These are phyloP conservation scores for Tolypocladium ovalisporum DNA, from an alignment of 2,329 filamentous ascomycete genomes.

Conservation along the genomic window DNA sequence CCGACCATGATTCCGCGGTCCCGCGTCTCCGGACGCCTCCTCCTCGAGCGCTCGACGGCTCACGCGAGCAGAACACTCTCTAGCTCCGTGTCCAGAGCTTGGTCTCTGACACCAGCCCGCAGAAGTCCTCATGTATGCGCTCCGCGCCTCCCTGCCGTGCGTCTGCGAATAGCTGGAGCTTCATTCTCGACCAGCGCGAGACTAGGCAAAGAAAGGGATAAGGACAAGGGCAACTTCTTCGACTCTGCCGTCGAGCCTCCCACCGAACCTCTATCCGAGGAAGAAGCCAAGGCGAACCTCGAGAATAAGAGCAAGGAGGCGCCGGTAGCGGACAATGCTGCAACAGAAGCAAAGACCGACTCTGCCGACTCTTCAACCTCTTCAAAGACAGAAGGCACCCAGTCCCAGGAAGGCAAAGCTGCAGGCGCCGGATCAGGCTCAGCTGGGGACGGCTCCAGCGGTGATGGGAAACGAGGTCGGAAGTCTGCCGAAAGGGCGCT, in stretches of 20 bases:
- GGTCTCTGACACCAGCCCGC: conserved; percentile 15
- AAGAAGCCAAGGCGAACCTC: conserved; percentile 40
- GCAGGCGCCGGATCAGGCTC: conserved; percentile 33
- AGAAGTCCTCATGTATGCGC: conserved; percentile 18
- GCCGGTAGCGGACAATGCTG: conserved; percentile 31
- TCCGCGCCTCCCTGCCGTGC: conserved; percentile 17
- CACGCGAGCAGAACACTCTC: conserved; percentile 14
- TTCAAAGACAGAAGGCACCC: conserved; percentile 28
- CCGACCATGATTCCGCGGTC: conserved; percentile 29
- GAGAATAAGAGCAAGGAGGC: conserved; percentile 31
- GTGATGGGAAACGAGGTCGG: conserved; percentile 59
- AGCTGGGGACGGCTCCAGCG: conserved; percentile 42
- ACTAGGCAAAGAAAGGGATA: conserved; percentile 25
- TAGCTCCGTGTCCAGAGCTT: conserved; percentile 13
- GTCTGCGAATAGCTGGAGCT: conserved; percentile 16
- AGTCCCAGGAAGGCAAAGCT: conserved; percentile 41
- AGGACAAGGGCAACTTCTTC: conserved; percentile 36
- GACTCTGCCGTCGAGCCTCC: conserved; percentile 30
- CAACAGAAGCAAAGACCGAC: conserved; percentile 32
- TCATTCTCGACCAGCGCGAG: conserved; percentile 25
- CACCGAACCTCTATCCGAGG: conserved; percentile 38
- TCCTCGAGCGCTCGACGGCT: conserved; percentile 23
- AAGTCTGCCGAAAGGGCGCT: conserved; percentile 66
- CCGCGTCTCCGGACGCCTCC: conserved; percentile 26
- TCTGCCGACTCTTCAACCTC: conserved; percentile 31